Base-by-base conservation (phyloP, 768 basidiomycete species). In the Lyophyllum shimeji region DNA sequence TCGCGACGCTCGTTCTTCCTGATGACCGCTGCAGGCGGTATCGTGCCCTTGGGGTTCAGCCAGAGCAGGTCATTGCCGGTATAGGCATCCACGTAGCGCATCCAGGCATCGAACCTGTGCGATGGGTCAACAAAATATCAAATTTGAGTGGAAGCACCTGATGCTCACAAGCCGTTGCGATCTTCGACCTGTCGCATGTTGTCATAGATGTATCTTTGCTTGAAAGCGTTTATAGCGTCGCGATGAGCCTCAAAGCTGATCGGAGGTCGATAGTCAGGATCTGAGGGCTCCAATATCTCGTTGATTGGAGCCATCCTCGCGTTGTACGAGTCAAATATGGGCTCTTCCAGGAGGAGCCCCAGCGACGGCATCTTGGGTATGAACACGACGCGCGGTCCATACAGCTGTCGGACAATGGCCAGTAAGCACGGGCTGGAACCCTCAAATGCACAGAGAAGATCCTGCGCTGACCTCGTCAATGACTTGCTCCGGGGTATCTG, bases 331-430 rank as follows among this genome's bases (percentile, higher is more conserved):
- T 86, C 82, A 62, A 91, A 93, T 52, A 93, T 80, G 2, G 91
- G 91, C 61, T 90, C 80, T 72, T 98, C 94, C 23, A 99, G 83
- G 21, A 99, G 76, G 4, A 99, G 81, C 12, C 97, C 97, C 17
- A 99, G 80, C 1, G 95, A 89, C 12, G 97, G 97, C 76, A 98
- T 96, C 74, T 96, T 98, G 17, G 97, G 97, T 20, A 98, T 82
- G 66, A 91, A 84, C 33, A 95, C 90, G 39, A 76, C 74, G 15
- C 83, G 81, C 3, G 89, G 86, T 1, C 87, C 88, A 63, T 90
- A 98, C 15, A 93, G 78, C 92, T 87, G 1, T 33, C 11, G 45
- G 20, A 23, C 17, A 15, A 44, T 25, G 18, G 33, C 20, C 43
- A 34, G 37, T 43, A 31, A 56, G 40, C 45, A 52, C 29, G 4